Evolutionary conservation across 2,329 filamentous ascomycete genomes (phyloP), one percentile per base, ranked within the genome.

Genomic region (Daldinia eschscholtzii): DNA sequence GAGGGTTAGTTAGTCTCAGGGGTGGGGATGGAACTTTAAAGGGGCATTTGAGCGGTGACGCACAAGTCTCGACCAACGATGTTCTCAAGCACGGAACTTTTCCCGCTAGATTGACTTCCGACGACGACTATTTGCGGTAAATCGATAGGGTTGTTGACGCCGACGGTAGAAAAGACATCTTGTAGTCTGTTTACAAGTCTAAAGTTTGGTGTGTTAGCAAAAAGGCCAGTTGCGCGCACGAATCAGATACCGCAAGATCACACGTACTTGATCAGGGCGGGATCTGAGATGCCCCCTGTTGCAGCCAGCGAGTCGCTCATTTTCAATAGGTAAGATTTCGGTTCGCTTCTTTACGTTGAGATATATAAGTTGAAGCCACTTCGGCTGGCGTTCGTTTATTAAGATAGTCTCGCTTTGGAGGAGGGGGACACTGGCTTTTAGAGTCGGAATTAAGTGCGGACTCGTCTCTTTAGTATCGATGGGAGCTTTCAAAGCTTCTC

Each of bases 41-140:
- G 63, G 33, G 20, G 23, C 44, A 57, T 60, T 52, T 63, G 70
- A 70, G 71, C 65, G 65, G 58, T 60, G 65, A 87, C 93, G 85
- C 87, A 98, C 95, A 99, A 99, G 84, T 99, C 96, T 86, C 96
- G 89, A 67, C 96, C 96, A 65, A 99, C 96, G 78, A 99, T 99
- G 79, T 99, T 99, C 83, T 99, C 96, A 78, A 99, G 84, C 75
- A 99, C 96, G 18, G 96, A 99, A 87, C 94, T 98, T 90, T 99
- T 99, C 84, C 96, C 96, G 82, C 95, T 98, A 20, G 96, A 99
- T 85, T 99, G 96, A 82, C 94, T 98, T 79, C 96, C 96, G 65
- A 99, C 96, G 75, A 99, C 96, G 75, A 92, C 95, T 81, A 99
- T 99, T 85, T 99, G 96, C 62, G 96, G 96, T 72, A 99, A 85